Conservation (phyloP, 306 rosid genomes). For the Senna tora region DNA sequence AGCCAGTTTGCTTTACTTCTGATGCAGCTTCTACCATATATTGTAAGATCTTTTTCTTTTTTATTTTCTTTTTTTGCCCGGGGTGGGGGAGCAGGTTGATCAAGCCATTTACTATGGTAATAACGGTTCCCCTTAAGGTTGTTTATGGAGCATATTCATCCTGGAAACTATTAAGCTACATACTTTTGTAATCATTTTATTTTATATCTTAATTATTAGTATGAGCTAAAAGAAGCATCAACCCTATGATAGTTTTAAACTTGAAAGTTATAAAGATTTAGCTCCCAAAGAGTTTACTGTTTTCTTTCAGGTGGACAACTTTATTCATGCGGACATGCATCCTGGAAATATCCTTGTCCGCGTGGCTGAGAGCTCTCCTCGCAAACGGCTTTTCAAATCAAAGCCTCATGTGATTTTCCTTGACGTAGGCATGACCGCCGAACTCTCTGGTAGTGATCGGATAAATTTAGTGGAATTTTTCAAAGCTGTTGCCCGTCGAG, state of each 20-base stretch:
- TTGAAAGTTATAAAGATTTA: slow-evolving; percentile 37
- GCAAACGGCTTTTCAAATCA: slow-evolving; percentile 81
- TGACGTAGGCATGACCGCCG: slow-evolving; percentile 99
- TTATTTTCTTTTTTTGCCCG: too few species aligned
- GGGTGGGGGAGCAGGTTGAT: not conserved
- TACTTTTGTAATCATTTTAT: slow-evolving; percentile 10
- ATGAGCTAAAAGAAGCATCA: slow-evolving; percentile 4
- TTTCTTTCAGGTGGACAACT: slow-evolving; percentile 96
- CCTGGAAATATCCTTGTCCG: slow-evolving; percentile 99
- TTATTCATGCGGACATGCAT: slow-evolving; percentile 99
- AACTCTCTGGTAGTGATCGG: slow-evolving; percentile 87
- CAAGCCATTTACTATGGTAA: not conserved
- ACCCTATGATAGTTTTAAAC: slow-evolving; percentile 24
- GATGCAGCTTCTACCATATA: too few species aligned
- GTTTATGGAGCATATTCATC: slow-evolving; percentile 12
- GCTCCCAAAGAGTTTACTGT: slow-evolving; percentile 42
- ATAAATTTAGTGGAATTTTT: slow-evolving; percentile 86
- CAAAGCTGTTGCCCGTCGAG: slow-evolving; percentile 93
- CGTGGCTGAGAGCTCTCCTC: slow-evolving; percentile 59
- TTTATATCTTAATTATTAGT: slow-evolving; percentile 13
- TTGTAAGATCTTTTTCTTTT: too few species aligned
- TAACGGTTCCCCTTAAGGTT: not conserved
- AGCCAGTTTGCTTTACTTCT: not conserved
- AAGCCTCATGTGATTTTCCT: slow-evolving; percentile 98
- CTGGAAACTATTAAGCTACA: not conserved